A percentile compares a stretch with the other conserved stretches of the same genome.
These are phyloP conservation scores for Fusarium austroafricanum DNA, from an alignment of 2,329 filamentous ascomycete genomes.

Conservation along the genomic window DNA sequence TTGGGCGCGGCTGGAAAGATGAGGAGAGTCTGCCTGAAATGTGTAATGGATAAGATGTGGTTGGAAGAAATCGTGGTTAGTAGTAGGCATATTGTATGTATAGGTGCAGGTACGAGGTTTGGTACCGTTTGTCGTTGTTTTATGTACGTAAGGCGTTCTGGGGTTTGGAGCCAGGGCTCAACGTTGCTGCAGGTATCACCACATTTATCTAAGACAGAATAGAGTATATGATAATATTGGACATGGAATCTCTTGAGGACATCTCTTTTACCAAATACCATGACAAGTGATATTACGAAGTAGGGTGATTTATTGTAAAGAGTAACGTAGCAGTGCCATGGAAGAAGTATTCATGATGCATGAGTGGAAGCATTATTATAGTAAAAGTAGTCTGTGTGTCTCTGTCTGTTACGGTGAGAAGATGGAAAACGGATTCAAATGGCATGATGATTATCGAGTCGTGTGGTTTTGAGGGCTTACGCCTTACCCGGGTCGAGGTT, in stretches of 20 bases:
- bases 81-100: conserved; percentile 27
- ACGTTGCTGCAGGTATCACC: conserved; percentile 28
- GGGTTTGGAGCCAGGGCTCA: conserved; percentile 9
- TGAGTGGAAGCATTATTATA: conserved; percentile 13
- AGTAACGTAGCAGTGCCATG: conserved; percentile 6
- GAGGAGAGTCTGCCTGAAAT: conserved; percentile 13
- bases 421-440: conserved; percentile 14
- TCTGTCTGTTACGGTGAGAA: conserved; percentile 1
- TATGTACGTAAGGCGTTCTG: conserved; percentile 46
- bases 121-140: conserved; percentile 30
- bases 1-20: conserved; percentile 11
- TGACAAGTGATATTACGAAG: not conserved
- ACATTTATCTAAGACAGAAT: conserved; percentile 29
- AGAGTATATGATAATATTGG: conserved; percentile 22
- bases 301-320: not conserved
- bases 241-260: not conserved
- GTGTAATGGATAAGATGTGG: conserved; percentile 25
- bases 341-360: conserved; percentile 6
- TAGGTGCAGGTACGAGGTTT: conserved; percentile 28
- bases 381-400: not conserved
- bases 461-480: conserved; percentile 22
- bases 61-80: conserved; percentile 10
- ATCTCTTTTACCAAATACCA: not conserved
- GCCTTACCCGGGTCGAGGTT: conserved; percentile 13
- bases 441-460: conserved; percentile 28